phyloP scores from a whole-genome alignment of 2,329 filamentous ascomycete species.

The Annulohypoxylon truncatum region DNA sequence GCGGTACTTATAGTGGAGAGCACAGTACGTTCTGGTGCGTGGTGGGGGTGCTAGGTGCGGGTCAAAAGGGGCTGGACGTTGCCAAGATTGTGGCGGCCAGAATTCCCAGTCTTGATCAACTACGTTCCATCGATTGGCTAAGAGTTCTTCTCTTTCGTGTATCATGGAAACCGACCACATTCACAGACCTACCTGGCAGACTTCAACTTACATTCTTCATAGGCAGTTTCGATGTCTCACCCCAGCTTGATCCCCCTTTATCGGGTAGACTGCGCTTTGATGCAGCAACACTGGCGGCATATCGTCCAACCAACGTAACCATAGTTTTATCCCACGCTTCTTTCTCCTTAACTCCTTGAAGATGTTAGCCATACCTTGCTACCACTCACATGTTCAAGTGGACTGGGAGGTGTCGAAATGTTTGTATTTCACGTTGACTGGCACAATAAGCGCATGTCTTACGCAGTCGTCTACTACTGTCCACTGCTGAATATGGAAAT shows the following conservation, averaged over 20 bases:
- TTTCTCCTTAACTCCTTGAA: slow-evolving; percentile 1
- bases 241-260: slow-evolving; percentile 15
- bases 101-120: slow-evolving; percentile 39
- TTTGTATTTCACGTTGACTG: slow-evolving; percentile 9
- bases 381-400: slow-evolving; percentile 8
- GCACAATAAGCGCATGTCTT: neutral
- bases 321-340: neutral
- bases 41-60: neutral
- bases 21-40: slow-evolving; percentile 8
- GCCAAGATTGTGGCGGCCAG: slow-evolving; percentile 44
- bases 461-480: slow-evolving; percentile 6
- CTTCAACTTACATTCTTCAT: slow-evolving; percentile 21
- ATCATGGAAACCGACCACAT: slow-evolving; percentile 27
- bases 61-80: slow-evolving; percentile 29
- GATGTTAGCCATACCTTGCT: slow-evolving; percentile 20
- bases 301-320: slow-evolving; percentile 27
- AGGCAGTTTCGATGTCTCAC: slow-evolving; percentile 19
- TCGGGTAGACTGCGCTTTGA: slow-evolving; percentile 22
- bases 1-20: slow-evolving; percentile 14
- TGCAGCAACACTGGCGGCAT: slow-evolving; percentile 9
- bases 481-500: neutral
- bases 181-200: slow-evolving; percentile 7
- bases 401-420: slow-evolving; percentile 3
- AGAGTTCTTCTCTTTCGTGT: slow-evolving; percentile 19
- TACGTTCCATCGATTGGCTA: slow-evolving; percentile 46